Conservation (phyloP, 2,329 filamentous ascomycete genomes). For the Periconia digitata region DNA sequence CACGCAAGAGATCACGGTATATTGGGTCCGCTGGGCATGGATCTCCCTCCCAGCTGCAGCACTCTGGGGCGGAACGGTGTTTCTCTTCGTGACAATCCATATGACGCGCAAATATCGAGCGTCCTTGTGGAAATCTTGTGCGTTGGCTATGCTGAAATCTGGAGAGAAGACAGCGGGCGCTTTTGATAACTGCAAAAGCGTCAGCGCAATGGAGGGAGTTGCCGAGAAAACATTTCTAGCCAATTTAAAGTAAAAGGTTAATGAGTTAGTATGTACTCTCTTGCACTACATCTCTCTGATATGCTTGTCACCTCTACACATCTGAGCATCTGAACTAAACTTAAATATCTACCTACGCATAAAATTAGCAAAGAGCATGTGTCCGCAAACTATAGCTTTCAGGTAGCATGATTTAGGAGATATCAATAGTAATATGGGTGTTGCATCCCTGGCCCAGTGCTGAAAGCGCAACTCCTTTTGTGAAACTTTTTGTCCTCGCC, state of each 20-base stretch:
- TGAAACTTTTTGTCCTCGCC: no score
- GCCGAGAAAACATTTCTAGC: not conserved
- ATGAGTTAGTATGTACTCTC: no score
- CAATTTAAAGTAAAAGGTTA: not conserved
- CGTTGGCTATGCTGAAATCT: conserved; percentile 1
- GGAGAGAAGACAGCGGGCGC: not conserved
- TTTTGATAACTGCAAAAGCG: not conserved
- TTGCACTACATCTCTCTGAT: no score
- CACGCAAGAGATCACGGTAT: not conserved
- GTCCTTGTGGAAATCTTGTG: not conserved
- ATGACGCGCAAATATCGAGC: not conserved
- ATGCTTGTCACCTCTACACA: no score
- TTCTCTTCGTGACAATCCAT: not conserved
- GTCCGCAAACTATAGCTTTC: no score
- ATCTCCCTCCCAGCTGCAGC: not conserved
- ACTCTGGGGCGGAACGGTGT: not conserved
- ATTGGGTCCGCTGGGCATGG: not conserved
- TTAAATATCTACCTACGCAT: no score
- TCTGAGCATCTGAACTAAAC: no score
- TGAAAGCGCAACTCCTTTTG: no score
- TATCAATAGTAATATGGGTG: no score
- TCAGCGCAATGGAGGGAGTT: not conserved
- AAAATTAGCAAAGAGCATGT: no score
- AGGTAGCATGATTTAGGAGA: no score
- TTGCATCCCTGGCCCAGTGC: no score